Conservation (phyloP, 768 basidiomycete species). For the Lactarius tabidus region DNA sequence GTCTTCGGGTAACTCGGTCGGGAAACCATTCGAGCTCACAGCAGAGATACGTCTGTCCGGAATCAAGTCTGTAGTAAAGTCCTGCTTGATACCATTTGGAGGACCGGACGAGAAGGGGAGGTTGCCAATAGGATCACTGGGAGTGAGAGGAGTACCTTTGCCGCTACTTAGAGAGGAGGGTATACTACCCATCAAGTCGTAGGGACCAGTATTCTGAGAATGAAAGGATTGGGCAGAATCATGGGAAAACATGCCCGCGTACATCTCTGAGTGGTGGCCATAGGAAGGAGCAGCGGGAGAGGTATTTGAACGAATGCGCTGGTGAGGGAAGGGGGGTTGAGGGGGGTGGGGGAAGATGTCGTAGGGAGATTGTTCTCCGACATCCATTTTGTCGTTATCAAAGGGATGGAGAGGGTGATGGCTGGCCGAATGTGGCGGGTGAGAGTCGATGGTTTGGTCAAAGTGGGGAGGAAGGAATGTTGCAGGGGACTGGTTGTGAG, state of each 20-base stretch:
- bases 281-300: conserved; percentile 62
- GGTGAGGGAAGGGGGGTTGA: conserved; percentile 43
- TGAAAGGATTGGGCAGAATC: conserved; percentile 60
- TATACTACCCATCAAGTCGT: conserved; percentile 61
- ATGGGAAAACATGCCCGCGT: conserved; percentile 53
- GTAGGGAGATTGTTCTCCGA: conserved; percentile 56
- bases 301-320: conserved; percentile 68
- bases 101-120: conserved; percentile 50
- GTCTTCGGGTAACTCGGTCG: conserved; percentile 60
- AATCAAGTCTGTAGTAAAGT: conserved; percentile 57
- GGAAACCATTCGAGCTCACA: conserved; percentile 45
- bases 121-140: conserved; percentile 56
- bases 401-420: conserved; percentile 40
- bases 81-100: conserved; percentile 39
- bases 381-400: conserved; percentile 52
- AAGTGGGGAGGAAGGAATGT: conserved; percentile 47
- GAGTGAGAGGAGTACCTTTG: conserved; percentile 73
- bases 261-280: conserved; percentile 54
- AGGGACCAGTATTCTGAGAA: conserved; percentile 48
- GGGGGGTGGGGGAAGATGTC: conserved; percentile 54
- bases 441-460: conserved; percentile 33
- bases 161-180: conserved; percentile 63
- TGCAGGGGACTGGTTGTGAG: conserved; percentile 48
- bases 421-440: conserved; percentile 34
- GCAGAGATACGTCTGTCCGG: conserved; percentile 55